Base-by-base conservation (phyloP, 1,139 yeast species). In the Diutina rugosa region DNA sequence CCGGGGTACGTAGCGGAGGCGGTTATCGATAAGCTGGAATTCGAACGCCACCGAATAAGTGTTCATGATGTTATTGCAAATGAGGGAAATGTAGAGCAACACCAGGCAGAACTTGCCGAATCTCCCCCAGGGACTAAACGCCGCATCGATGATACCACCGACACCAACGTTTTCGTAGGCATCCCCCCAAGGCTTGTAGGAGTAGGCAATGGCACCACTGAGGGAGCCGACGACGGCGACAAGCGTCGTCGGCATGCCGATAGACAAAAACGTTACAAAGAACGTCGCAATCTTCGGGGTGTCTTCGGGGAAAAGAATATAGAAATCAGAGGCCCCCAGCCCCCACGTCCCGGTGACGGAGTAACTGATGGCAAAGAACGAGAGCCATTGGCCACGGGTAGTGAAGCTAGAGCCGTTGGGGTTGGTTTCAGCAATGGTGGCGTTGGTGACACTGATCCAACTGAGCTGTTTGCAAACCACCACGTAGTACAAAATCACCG, bases 41-140 rank as follows among this genome's bases (percentile, higher is more conserved):
- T 66, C 68, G 54, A 68, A 65, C 1, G 69, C 70, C 45, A 63
- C 62, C 16, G 68, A 65, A 56, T 68, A 68, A 9, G 70, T 66
- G 58, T 67, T 68, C 67, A 73, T 69, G 59, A 73, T 67, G 57
- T 71, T 72, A 61, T 72, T 73, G 61, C 75, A 70, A 44, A 72
- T 67, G 54, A 73, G 65, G 4, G 76, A 72, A 9, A 73, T 56
- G 63, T 64, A 72, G 56, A 72, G 62, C 6, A 72, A 54, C 10
- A 72, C 72, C 48, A 69, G 69, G 46, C 72, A 67, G 60, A 72
- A 69, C 56, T 69, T 69, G 6, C 71, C 71, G 54, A 67, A 67
- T 0, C 60, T 59, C 1, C 69, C 69, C 70, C 70, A 68, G 0
- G 68, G 69, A 28, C 55, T 54, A 56, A 67, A 67, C 0, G 66